Conservation (phyloP, 2,329 filamentous ascomycete genomes). For the Drechslerella coelobrocha region DNA sequence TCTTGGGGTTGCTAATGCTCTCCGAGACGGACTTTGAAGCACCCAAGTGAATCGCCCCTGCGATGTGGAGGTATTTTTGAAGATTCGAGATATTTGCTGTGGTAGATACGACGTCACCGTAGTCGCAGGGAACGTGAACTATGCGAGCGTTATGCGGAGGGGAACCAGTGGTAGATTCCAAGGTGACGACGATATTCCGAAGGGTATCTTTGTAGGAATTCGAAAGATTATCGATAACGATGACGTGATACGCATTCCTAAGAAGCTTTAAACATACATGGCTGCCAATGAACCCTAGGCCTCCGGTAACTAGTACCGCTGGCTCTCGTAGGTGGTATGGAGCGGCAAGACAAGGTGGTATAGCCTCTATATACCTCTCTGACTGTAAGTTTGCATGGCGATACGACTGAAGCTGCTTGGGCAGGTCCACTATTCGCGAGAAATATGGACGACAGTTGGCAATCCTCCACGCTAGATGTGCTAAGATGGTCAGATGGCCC, state of each 20-base stretch:
- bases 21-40: slow-evolving; percentile 72
- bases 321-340: too few relatives aligned
- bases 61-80: slow-evolving; percentile 59
- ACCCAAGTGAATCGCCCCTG: slow-evolving; percentile 73
- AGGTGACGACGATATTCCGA: slow-evolving; percentile 55
- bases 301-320: slow-evolving; percentile 59
- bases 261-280: slow-evolving; percentile 60
- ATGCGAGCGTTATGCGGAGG: not conserved
- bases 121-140: slow-evolving; percentile 10
- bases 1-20: slow-evolving; percentile 67
- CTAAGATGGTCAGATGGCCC: too few relatives aligned
- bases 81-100: not conserved
- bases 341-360: too few relatives aligned
- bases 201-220: slow-evolving; percentile 58
- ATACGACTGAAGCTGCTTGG: too few relatives aligned
- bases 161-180: not conserved
- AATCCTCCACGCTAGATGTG: too few relatives aligned
- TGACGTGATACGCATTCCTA: slow-evolving; percentile 59
- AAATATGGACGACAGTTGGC: too few relatives aligned
- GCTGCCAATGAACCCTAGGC: slow-evolving; percentile 60
- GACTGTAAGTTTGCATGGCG: too few relatives aligned
- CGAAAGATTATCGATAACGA: slow-evolving; percentile 60
- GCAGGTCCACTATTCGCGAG: too few relatives aligned
- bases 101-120: not conserved
- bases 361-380: too few relatives aligned